Evolutionary conservation across 2,329 filamentous ascomycete genomes (phyloP).

Genomic region (Hymenoscyphus albidus): DNA sequence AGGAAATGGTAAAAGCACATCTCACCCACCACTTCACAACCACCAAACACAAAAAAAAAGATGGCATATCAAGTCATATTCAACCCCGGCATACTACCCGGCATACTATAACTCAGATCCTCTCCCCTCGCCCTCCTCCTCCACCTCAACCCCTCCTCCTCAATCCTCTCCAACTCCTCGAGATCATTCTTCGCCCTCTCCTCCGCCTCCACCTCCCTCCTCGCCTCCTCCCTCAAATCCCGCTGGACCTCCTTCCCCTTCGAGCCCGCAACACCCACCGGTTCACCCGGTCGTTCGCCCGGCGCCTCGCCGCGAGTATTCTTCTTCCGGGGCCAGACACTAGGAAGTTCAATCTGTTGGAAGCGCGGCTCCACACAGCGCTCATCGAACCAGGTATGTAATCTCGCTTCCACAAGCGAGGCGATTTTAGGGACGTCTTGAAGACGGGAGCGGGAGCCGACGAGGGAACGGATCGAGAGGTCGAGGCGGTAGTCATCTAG

Average conservation of each 20-base stretch:
- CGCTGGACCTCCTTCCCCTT: constrained; percentile 52
- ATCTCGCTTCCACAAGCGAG: constrained; percentile 72
- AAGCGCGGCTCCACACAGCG: constrained; percentile 81
- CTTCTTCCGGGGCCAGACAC: constrained; percentile 78
- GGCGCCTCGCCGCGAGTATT: constrained; percentile 70
- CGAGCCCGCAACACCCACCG: constrained; percentile 47
- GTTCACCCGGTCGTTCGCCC: constrained; percentile 14
- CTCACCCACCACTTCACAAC: neutral
- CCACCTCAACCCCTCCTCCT: constrained; percentile 32
- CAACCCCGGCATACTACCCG: constrained; percentile 36
- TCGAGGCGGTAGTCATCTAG: constrained; percentile 83
- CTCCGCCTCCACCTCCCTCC: constrained; percentile 46
- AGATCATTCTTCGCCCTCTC: constrained; percentile 29
- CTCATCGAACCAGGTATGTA: constrained; percentile 87
- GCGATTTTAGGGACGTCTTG: constrained; percentile 89
- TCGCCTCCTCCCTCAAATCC: constrained; percentile 49
- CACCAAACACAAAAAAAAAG: neutral
- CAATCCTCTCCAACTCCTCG: constrained; percentile 29
- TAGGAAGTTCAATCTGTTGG: constrained; percentile 80
- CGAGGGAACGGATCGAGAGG: constrained; percentile 73
- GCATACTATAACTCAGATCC: constrained; percentile 34
- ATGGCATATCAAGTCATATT: constrained; percentile 15
- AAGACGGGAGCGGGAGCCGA: constrained; percentile 73
- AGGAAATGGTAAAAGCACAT: neutral
- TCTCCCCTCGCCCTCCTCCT: constrained; percentile 35